Conservation (phyloP, 306 rosid genomes). For the Hippophae rhamnoides region DNA sequence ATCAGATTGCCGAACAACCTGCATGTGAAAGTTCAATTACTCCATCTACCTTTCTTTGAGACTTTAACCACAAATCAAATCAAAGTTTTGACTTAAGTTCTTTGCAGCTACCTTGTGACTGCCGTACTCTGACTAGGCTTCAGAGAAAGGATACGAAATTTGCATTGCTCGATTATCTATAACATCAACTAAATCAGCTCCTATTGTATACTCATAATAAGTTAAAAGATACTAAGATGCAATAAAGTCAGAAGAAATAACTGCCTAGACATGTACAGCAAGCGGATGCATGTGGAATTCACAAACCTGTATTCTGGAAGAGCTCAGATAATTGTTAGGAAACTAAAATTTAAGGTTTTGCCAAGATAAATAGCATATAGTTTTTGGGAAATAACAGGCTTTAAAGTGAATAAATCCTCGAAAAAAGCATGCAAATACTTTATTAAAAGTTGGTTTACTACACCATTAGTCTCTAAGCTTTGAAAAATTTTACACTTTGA, state of each 20-base stretch:
- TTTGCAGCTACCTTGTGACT: constrained; percentile 23
- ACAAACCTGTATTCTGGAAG: neutral
- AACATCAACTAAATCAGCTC: constrained; percentile 1
- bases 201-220: neutral
- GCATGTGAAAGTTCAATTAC: constrained; percentile 12
- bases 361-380: too few species aligned
- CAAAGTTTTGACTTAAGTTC: neutral
- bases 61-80: neutral
- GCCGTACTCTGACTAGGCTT: constrained; percentile 28
- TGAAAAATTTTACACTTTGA: too few species aligned
- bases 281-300: neutral
- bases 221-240: neutral
- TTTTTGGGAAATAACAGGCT: too few species aligned
- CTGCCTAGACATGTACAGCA: neutral
- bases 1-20: constrained; percentile 26
- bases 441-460: too few species aligned
- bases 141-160: constrained; percentile 32
- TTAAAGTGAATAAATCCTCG: too few species aligned
- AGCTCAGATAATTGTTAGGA: too few species aligned
- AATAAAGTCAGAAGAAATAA: neutral
- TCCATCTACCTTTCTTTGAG: neutral
- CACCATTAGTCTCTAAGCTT: too few species aligned
- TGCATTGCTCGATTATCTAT: constrained; percentile 35
- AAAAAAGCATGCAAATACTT: too few species aligned
- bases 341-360: too few species aligned